Evolutionary conservation across 1,284 basidiomycete species (phyloP).

Genomic region (Entoloma clypeatum): DNA sequence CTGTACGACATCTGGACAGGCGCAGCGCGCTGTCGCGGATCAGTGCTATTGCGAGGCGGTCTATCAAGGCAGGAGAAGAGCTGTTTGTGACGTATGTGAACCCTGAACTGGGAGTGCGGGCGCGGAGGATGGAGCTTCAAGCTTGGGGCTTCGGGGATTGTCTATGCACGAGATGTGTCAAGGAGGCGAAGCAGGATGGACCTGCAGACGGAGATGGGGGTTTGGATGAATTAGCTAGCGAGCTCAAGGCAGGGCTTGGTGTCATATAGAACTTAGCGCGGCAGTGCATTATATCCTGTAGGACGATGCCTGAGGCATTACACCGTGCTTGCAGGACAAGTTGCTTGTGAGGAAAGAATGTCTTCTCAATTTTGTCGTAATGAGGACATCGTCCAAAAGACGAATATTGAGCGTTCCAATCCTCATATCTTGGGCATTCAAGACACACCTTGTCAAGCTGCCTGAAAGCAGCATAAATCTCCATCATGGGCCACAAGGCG

Average conservation of each 20-base stretch:
- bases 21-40: constrained; percentile 64
- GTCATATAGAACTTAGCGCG: too few species aligned
- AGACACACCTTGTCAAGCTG: too few species aligned
- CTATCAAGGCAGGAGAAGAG: constrained; percentile 73
- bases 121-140: constrained; percentile 56
- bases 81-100: constrained; percentile 79
- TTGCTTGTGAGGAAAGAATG: too few species aligned
- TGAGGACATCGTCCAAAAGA: too few species aligned
- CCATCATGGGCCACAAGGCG: too few species aligned
- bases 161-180: constrained; percentile 60
- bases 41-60: constrained; percentile 60
- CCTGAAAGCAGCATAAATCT: too few species aligned
- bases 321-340: too few species aligned
- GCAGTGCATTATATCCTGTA: too few species aligned
- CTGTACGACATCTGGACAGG: constrained; percentile 66
- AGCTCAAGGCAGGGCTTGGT: constrained; percentile 21
- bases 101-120: constrained; percentile 49
- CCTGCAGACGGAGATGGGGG: constrained; percentile 20
- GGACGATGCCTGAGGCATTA: too few species aligned
- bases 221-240: constrained; percentile 17
- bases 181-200: constrained; percentile 31
- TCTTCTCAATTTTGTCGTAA: too few species aligned
- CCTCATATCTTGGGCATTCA: too few species aligned
- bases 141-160: constrained; percentile 78
- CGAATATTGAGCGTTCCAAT: too few species aligned